Evolutionary conservation across 352 stramenopile genomes (phyloP).

Genomic region (Saprolegnia parasitica): DNA sequence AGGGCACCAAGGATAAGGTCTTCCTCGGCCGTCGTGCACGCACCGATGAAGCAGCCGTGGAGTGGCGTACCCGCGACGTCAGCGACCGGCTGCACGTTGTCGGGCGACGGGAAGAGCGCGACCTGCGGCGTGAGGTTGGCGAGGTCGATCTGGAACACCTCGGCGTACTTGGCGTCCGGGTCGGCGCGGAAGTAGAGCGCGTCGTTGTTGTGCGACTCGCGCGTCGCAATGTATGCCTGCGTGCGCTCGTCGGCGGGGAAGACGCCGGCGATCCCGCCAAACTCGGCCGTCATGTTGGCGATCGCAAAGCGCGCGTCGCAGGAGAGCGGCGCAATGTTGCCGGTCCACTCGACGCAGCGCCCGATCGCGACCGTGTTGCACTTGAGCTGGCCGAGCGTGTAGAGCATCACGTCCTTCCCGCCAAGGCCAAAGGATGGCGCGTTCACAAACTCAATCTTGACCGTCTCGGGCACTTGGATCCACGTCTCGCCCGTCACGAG

Average conservation of each 20-base stretch:
- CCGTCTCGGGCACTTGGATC: constrained; percentile 85
- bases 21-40: constrained; percentile 77
- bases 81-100: constrained; percentile 70
- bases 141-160: constrained; percentile 71
- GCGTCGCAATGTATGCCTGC: constrained; percentile 71
- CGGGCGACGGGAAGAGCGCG: constrained; percentile 69
- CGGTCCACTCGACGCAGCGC: constrained; percentile 72
- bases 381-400: constrained; percentile 79
- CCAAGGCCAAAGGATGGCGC: constrained; percentile 62
- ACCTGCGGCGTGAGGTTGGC: constrained; percentile 64
- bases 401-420: constrained; percentile 85
- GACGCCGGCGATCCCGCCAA: constrained; percentile 77
- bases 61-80: constrained; percentile 70
- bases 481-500: constrained; percentile 82
- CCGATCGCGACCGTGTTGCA: constrained; percentile 80
- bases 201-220: constrained; percentile 67
- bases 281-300: constrained; percentile 83
- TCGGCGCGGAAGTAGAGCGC: constrained; percentile 80
- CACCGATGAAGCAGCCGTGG: constrained; percentile 82
- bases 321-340: constrained; percentile 70
- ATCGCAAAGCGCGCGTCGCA: constrained; percentile 82
- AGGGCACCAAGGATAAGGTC: constrained; percentile 74
- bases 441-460: constrained; percentile 77
- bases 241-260: constrained; percentile 75
- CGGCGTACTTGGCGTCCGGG: constrained; percentile 62